Base-by-base conservation (phyloP, 2,329 filamentous ascomycete genomes). In the Fusarium domesticum region DNA sequence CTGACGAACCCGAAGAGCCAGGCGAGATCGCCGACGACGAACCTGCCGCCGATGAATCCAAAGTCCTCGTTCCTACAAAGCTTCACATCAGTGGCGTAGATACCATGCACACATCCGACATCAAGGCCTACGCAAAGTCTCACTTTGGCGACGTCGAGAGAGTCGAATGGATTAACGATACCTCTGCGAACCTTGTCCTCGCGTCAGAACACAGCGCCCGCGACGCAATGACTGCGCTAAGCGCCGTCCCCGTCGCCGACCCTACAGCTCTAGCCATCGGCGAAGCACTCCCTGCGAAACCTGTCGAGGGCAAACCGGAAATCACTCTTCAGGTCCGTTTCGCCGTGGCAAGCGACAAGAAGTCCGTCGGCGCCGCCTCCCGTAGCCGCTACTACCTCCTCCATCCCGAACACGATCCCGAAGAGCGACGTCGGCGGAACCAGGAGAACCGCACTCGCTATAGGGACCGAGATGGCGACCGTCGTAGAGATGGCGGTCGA, bases 91-190 rank as follows among this genome's bases (percentile, higher is more conserved):
- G 83, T 47, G 92, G 92, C 16, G 77, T 97, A 4, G 86, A 95
- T 61, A 81, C 85, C 34, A 73, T 97, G 63, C 88, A 85, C 23
- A 90, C 90, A 19, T 77, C 82, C 43, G 83, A 96, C 52, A 85
- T 97, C 57, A 84, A 86, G 57, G 74, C 78, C 47, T 96, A 90
- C 58, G 80, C 89, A 7, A 69, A 74, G 37, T 77, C 87, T 51
- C 80, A 93, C 64, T 89, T 79, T 59, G 70, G 75, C 28, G 64
- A 67, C 12, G 73, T 83, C 44, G 72, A 78, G 43, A 77, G 80
- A 49, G 75, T 96, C 51, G 90, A 97, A 70, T 98, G 93, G 93
- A 89, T 98, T 54, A 89, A 97, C 64, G 93, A 98, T 66, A 84
- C 81, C 6, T 92, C 89, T 0, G 89, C 89, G 50, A 97, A 97